phyloP scores from a whole-genome alignment of 495 filamentous ascomycete genomes.

The Penicillium paxilli region DNA sequence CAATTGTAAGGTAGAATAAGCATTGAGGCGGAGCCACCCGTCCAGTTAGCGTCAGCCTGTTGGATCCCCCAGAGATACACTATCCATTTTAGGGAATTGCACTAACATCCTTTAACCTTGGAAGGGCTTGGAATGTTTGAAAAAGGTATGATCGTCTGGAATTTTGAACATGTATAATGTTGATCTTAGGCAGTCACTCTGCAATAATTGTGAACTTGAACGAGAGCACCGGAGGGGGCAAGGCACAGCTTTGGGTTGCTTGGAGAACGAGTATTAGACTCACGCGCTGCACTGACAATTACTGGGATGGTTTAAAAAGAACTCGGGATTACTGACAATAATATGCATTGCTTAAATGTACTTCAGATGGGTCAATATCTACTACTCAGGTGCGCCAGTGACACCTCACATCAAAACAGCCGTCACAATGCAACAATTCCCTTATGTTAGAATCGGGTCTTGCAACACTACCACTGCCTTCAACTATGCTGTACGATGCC shows the following conservation, averaged over 20 bases:
- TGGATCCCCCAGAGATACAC: not conserved
- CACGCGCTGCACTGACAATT: too few species aligned
- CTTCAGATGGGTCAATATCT: not conserved
- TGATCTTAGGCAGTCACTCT: too few species aligned
- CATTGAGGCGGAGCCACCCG: not conserved
- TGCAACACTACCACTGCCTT: not conserved
- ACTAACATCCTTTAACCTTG: too few species aligned
- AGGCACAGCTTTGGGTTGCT: too few species aligned
- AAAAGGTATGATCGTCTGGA: too few species aligned
- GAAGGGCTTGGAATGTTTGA: too few species aligned
- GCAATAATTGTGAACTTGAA: too few species aligned
- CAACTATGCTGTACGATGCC: not conserved
- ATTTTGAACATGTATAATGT: too few species aligned
- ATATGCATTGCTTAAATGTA: not conserved
- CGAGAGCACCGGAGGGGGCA: too few species aligned
- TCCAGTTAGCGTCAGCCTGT: not conserved
- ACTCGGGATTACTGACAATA: not conserved
- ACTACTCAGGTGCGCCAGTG: not conserved
- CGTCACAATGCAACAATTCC: not conserved
- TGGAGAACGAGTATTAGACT: too few species aligned
- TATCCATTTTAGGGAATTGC: not conserved
- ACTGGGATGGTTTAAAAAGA: not conserved
- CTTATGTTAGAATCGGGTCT: not conserved
- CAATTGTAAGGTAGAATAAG: not conserved
- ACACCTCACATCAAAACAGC: not conserved